Percentiles rank a stretch among this genome's conserved stretches.
phyloP scores from a whole-genome alignment of 192 early-diverging fungal species.

The Coemansia sp. region DNA sequence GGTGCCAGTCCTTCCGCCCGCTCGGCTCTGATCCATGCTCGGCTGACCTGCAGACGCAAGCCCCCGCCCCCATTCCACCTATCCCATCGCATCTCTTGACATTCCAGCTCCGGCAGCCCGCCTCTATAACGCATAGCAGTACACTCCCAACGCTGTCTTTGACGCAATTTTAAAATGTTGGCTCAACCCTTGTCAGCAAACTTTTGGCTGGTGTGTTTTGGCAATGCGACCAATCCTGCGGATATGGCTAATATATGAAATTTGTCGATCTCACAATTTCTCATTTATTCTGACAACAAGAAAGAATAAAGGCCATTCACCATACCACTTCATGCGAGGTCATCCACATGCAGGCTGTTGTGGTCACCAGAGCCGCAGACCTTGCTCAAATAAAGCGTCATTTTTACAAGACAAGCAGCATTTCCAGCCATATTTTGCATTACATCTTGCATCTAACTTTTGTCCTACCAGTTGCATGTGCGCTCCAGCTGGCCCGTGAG shows the following conservation, averaged over 20 bases:
- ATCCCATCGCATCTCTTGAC: neutral
- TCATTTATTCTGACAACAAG: neutral
- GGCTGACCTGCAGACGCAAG: constrained; percentile 23
- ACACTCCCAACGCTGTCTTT: neutral
- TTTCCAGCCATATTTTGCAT: too few species aligned
- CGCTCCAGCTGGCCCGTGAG: too few species aligned
- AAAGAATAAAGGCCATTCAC: neutral
- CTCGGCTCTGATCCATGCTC: constrained; percentile 23
- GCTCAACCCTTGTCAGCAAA: neutral
- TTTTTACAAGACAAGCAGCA: too few species aligned
- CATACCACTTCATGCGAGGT: neutral
- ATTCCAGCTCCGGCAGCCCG: constrained; percentile 13
- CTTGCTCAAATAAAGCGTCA: too few species aligned
- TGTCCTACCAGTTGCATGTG: too few species aligned
- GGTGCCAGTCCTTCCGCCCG: neutral
- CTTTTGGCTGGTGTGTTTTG: neutral
- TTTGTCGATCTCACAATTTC: neutral
- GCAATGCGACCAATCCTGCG: neutral
- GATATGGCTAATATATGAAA: neutral
- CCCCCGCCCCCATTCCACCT: constrained; percentile 12
- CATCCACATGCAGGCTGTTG: neutral
- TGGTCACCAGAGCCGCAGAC: too few species aligned
- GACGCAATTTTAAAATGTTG: neutral
- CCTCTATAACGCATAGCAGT: neutral
- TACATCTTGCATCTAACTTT: too few species aligned